phyloP scores from a whole-genome alignment of 371 early-diverging fungal genomes.

The Mortierella sp. region DNA sequence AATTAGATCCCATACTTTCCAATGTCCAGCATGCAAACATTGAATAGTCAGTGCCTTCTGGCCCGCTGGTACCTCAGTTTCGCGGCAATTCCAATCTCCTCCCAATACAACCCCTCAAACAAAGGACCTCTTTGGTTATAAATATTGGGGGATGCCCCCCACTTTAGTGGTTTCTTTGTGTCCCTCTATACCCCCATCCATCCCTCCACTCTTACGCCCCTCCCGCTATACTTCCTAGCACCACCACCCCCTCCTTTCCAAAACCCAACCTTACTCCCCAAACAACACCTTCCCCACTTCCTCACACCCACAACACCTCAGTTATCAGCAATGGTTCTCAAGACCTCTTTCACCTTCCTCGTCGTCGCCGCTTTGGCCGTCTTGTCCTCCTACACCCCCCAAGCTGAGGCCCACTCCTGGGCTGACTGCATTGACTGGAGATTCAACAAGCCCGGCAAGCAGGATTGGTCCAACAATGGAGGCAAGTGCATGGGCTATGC shows the following conservation, averaged over 20 bases:
- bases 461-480: constrained; percentile 23
- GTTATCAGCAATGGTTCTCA: constrained; percentile 42
- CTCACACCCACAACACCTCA: neutral
- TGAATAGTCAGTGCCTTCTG: neutral
- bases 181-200: constrained; percentile 21
- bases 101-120: neutral
- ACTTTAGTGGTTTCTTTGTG: neutral
- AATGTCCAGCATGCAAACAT: neutral
- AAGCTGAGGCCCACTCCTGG: constrained; percentile 55
- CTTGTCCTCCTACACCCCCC: constrained; percentile 30
- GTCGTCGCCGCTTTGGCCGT: constrained; percentile 47
- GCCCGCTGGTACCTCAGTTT: neutral
- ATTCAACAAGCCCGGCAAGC: constrained; percentile 28
- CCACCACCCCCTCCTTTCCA: neutral
- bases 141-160: constrained; percentile 14
- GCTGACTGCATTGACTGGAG: constrained; percentile 52
- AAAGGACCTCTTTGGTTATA: neutral
- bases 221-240: constrained; percentile 20
- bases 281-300: neutral
- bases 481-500: constrained; percentile 45
- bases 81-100: neutral
- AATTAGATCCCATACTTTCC: neutral
- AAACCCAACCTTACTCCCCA: constrained; percentile 2
- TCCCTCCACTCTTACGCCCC: neutral
- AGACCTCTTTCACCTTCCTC: constrained; percentile 44